Conservation (phyloP, 257 asterid genomes). For the Fraxinus anomala region DNA sequence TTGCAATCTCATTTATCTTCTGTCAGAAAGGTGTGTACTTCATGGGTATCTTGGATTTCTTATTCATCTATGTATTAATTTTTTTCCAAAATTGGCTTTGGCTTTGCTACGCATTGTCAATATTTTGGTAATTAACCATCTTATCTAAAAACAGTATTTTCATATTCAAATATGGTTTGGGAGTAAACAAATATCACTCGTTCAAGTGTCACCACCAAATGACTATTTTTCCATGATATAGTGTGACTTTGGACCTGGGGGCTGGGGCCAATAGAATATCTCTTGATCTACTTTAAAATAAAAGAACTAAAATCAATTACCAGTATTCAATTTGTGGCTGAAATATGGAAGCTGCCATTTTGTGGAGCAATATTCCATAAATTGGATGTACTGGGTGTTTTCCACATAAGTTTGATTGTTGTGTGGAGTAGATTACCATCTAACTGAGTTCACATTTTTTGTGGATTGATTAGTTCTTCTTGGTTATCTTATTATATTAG, state of each 20-base stretch:
- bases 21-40: slow-evolving; percentile 59
- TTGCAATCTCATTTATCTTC: slow-evolving; percentile 67
- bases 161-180: neutral
- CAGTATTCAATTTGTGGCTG: neutral
- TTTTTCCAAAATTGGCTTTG: neutral
- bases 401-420: neutral
- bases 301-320: neutral
- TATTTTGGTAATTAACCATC: neutral
- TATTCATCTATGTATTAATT: neutral
- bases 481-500: neutral
- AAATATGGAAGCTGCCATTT: neutral
- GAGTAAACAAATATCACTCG: neutral
- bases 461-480: neutral
- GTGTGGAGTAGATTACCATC: neutral
- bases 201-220: neutral
- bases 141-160: neutral
- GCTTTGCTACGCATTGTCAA: neutral
- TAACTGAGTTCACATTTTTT: neutral
- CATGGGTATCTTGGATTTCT: neutral
- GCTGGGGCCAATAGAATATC: neutral
- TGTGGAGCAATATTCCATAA: neutral
- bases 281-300: neutral
- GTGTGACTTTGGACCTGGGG: neutral
- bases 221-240: neutral
- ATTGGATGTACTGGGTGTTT: neutral